phyloP scores from a whole-genome alignment of 805 yeast genomes.

The Starmerella stigmatis region DNA sequence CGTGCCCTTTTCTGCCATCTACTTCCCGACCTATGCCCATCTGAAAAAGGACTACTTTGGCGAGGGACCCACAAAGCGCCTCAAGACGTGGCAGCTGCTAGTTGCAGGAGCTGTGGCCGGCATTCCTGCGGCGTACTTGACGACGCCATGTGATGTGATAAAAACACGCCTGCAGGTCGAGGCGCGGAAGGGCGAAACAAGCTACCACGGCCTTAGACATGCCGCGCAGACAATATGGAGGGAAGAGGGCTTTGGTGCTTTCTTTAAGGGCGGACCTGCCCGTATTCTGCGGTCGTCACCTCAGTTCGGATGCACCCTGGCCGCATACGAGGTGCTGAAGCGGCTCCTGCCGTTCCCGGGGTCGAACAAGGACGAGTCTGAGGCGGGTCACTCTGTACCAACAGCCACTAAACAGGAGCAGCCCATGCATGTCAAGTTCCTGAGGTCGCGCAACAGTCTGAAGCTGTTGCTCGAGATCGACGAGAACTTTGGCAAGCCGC shows the following conservation, averaged over 20 bases:
- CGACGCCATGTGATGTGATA: constrained; percentile 95
- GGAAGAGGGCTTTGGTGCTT: constrained; percentile 78
- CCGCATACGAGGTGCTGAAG: constrained; percentile 91
- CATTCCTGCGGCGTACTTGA: constrained; percentile 92
- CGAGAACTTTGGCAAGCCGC: constrained; percentile 35
- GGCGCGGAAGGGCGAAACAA: constrained; percentile 62
- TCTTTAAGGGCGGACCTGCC: constrained; percentile 94
- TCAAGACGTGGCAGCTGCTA: constrained; percentile 75
- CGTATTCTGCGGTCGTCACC: constrained; percentile 92
- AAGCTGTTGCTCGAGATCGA: constrained; percentile 37
- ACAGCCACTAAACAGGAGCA: constrained; percentile 25
- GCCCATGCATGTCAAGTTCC: constrained; percentile 30
- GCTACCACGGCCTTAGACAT: constrained; percentile 65
- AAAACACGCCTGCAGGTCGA: constrained; percentile 89
- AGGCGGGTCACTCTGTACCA: constrained; percentile 37
- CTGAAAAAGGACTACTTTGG: constrained; percentile 71
- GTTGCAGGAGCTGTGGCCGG: constrained; percentile 91
- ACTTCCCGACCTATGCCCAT: constrained; percentile 95
- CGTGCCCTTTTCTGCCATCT: constrained; percentile 92
- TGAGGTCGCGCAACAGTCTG: constrained; percentile 35
- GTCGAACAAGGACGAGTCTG: constrained; percentile 29
- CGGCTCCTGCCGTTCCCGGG: constrained; percentile 57
- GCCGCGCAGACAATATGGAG: constrained; percentile 61
- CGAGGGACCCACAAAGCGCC: constrained; percentile 64
- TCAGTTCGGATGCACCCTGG: constrained; percentile 93